Conservation (phyloP, 805 yeast genomes). For the Candida taoyuanica region DNA sequence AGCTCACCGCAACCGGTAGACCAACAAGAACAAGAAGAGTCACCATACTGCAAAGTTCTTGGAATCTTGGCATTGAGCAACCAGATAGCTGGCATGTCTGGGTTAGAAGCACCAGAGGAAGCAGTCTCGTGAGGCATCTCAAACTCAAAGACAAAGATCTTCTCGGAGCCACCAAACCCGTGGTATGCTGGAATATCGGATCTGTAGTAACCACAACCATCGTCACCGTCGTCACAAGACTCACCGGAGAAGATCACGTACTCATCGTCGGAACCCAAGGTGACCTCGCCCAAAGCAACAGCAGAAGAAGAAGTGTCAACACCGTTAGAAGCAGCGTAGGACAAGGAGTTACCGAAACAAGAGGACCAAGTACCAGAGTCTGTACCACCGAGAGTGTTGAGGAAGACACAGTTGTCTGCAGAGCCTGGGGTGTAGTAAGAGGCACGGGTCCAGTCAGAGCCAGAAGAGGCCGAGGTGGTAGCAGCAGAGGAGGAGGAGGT, state of each 20-base stretch:
- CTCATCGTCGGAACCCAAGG: slow-evolving; percentile 71
- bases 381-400: slow-evolving; percentile 85
- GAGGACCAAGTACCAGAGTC: slow-evolving; percentile 88
- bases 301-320: slow-evolving; percentile 65
- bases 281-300: slow-evolving; percentile 61
- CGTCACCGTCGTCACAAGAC: slow-evolving; percentile 44
- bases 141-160: slow-evolving; percentile 91
- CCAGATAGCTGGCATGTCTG: slow-evolving; percentile 99
- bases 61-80: slow-evolving; percentile 92
- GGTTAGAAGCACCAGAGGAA: slow-evolving; percentile 49
- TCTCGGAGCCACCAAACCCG: slow-evolving; percentile 81
- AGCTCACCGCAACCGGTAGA: slow-evolving; percentile 95
- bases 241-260: slow-evolving; percentile 74
- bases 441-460: slow-evolving; percentile 64
- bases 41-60: slow-evolving; percentile 93
- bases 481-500: slow-evolving; percentile 29
- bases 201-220: slow-evolving; percentile 83
- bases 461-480: slow-evolving; percentile 31
- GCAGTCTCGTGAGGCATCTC: slow-evolving; percentile 71
- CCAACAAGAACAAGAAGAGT: slow-evolving; percentile 90
- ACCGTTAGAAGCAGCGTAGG: slow-evolving; percentile 79
- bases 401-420: slow-evolving; percentile 68
- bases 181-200: slow-evolving; percentile 86
- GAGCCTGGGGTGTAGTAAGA: slow-evolving; percentile 75
- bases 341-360: slow-evolving; percentile 87